Percentiles rank a stretch among this genome's conserved stretches.
phyloP scores from a whole-genome alignment of 164 flowering plant species.

The Umbellularia californica region DNA sequence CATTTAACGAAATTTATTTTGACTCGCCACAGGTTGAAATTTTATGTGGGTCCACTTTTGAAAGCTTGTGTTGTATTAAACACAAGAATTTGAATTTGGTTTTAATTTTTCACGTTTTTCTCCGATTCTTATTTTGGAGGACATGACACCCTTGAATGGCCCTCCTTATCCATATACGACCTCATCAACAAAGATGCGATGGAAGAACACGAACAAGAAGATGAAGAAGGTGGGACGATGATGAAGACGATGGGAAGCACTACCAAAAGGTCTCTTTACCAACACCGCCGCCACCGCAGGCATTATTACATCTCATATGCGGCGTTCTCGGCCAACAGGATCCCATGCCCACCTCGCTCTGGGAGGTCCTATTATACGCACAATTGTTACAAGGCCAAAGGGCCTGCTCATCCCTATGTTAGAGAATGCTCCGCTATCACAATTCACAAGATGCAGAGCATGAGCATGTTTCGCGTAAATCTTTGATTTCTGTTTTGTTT shows the following conservation, averaged over 20 bases:
- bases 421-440: slow-evolving; percentile 72
- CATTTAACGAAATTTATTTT: no score
- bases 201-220: not conserved
- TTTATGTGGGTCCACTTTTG: no score
- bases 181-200: not conserved
- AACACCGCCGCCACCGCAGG: slow-evolving; percentile 17
- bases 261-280: slow-evolving; percentile 49
- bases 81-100: no score
- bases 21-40: no score
- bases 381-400: slow-evolving; percentile 52
- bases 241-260: slow-evolving; percentile 3
- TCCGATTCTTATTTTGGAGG: no score
- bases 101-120: no score
- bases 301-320: slow-evolving; percentile 55
- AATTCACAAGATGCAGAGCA: slow-evolving; percentile 60
- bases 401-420: slow-evolving; percentile 60
- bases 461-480: no score
- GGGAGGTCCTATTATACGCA: slow-evolving; percentile 81
- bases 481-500: no score
- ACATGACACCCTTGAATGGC: slow-evolving; percentile 41
- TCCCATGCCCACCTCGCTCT: slow-evolving; percentile 83
- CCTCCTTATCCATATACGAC: slow-evolving; percentile 14
- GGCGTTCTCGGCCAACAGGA: slow-evolving; percentile 64
- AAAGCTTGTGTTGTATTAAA: no score
- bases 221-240: not conserved